These are phyloP conservation scores for Aspergillus sp. DNA, from an alignment of 2,329 filamentous ascomycete genomes.

Conservation along the genomic window DNA sequence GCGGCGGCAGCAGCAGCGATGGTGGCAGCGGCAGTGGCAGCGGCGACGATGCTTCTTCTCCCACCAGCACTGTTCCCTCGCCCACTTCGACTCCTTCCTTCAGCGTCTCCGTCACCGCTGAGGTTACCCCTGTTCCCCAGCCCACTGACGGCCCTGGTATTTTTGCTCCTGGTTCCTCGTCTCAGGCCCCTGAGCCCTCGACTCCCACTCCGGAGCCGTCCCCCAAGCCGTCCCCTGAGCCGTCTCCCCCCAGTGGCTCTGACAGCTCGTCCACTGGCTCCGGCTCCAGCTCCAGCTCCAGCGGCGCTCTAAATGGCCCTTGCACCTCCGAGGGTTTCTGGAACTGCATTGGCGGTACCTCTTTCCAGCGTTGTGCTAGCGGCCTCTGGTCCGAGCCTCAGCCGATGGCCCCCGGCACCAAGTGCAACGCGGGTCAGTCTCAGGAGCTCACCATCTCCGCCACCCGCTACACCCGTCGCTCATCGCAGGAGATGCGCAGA, in stretches of 20 bases:
- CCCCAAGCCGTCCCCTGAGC: constrained; percentile 1
- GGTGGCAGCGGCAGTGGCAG: constrained; percentile 10
- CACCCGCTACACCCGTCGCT: constrained; percentile 15
- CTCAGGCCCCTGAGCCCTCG: constrained; percentile 3
- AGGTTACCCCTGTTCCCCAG: constrained; percentile 9
- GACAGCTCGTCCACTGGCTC: constrained; percentile 17
- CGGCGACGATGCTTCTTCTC: constrained; percentile 18
- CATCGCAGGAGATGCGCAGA: constrained; percentile 19
- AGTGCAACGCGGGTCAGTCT: constrained; percentile 37
- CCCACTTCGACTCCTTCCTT: not conserved
- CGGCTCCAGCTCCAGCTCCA: constrained; percentile 17
- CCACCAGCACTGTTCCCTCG: constrained; percentile 13
- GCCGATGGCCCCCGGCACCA: constrained; percentile 46
- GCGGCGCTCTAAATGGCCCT: constrained; percentile 29
- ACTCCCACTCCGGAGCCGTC: constrained; percentile 1
- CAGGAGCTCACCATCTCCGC: constrained; percentile 16
- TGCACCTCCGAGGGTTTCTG: constrained; percentile 49
- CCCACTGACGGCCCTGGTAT: constrained; percentile 9
- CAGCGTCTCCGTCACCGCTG: constrained; percentile 1
- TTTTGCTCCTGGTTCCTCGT: constrained; percentile 11
- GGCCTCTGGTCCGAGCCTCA: constrained; percentile 46
- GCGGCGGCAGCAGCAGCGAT: not conserved
- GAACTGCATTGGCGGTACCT: constrained; percentile 48
- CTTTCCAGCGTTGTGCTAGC: constrained; percentile 55
- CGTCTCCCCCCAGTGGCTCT: constrained; percentile 6